Conservation (phyloP, 2,329 filamentous ascomycete genomes). For the Daldinia sp. region DNA sequence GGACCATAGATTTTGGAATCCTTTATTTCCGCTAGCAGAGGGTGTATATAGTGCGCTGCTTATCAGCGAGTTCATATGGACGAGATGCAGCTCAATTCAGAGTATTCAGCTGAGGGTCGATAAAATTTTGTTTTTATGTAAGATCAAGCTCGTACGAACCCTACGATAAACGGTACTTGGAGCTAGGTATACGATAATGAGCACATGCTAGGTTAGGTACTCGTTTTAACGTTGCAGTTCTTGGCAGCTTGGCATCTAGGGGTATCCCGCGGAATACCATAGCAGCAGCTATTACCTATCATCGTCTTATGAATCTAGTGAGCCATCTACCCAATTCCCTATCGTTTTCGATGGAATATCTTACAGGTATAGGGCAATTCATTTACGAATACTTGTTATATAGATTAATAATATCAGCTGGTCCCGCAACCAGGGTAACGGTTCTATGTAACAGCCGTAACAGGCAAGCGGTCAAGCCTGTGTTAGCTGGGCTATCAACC, state of each 20-base stretch:
- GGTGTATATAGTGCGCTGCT: too few species aligned
- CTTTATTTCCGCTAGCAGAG: too few species aligned
- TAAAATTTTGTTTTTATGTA: neutral
- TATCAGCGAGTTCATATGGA: too few species aligned
- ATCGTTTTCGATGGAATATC: neutral
- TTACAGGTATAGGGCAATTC: constrained; percentile 12
- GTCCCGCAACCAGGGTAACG: constrained; percentile 30
- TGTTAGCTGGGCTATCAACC: constrained; percentile 17
- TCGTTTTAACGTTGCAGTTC: constrained; percentile 3
- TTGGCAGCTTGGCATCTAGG: constrained; percentile 7
- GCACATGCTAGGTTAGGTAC: neutral
- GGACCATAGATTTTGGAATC: too few species aligned
- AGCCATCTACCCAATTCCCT: neutral
- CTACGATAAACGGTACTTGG: neutral
- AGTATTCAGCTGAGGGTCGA: neutral
- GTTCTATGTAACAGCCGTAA: constrained; percentile 31
- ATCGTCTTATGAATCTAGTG: neutral
- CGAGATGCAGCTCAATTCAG: neutral
- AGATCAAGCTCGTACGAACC: neutral
- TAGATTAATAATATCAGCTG: constrained; percentile 28
- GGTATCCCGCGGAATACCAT: neutral
- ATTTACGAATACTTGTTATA: neutral
- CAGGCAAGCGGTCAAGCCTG: constrained; percentile 29
- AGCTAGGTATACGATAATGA: neutral
- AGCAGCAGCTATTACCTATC: neutral